phyloP scores from a whole-genome alignment of 768 basidiomycete species.

The Mycena crocata region DNA sequence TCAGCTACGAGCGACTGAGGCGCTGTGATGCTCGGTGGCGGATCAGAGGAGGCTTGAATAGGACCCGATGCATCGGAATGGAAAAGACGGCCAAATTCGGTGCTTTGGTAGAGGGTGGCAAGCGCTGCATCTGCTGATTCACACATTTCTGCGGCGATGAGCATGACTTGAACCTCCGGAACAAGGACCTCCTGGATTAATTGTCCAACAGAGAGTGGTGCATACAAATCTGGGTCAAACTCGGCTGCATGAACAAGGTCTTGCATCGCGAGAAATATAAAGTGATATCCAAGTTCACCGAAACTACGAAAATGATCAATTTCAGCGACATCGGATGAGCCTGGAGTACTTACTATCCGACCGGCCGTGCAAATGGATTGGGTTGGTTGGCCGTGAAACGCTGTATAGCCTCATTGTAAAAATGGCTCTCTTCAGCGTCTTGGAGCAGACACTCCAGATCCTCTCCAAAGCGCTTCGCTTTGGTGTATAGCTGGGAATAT shows the following conservation, averaged over 20 bases:
- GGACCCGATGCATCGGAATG: not conserved
- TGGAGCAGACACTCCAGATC: too few relatives aligned
- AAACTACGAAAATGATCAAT: not conserved
- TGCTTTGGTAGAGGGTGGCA: not conserved
- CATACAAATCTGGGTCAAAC: not conserved
- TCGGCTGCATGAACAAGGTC: not conserved
- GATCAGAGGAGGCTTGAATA: not conserved
- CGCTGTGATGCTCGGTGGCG: not conserved
- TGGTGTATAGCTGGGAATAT: too few relatives aligned
- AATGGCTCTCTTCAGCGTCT: too few relatives aligned
- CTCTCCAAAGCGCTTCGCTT: too few relatives aligned
- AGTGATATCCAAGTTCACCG: not conserved
- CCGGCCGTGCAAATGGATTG: not conserved
- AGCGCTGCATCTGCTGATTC: not conserved
- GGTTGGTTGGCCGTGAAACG: too few relatives aligned
- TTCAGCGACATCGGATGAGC: not conserved
- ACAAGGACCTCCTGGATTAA: not conserved
- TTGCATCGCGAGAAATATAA: not conserved
- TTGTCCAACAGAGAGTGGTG: not conserved
- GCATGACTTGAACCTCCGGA: slow-evolving; percentile 4
- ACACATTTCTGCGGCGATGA: not conserved
- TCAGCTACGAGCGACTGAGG: not conserved
- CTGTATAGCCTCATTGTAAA: too few relatives aligned
- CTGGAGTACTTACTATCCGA: slow-evolving; percentile 1
- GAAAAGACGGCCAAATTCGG: not conserved